Evolutionary conservation across 257 asterid species (phyloP).

Genomic region (Solanum boliviense): DNA sequence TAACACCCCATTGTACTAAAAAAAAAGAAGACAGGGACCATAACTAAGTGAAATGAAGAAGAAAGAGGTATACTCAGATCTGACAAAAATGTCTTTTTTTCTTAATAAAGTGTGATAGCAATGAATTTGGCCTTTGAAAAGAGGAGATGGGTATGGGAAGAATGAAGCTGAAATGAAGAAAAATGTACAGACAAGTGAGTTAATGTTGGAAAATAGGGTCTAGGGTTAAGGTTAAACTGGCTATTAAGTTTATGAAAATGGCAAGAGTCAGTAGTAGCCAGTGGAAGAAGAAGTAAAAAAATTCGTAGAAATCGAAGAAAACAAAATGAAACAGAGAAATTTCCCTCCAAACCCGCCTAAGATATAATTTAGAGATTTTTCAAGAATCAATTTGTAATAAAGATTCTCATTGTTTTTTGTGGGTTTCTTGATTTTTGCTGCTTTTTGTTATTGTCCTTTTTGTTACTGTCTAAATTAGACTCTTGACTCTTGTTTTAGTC

Average conservation of each 20-base stretch:
- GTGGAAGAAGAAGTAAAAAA: background rate
- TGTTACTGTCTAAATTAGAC: background rate
- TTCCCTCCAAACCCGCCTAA: conserved; percentile 9
- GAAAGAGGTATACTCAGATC: background rate
- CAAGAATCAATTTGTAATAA: background rate
- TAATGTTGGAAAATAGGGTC: background rate
- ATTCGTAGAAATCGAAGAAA: background rate
- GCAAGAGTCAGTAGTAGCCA: background rate
- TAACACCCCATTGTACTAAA: conserved; percentile 5
- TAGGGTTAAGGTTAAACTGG: background rate
- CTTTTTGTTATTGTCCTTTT: background rate
- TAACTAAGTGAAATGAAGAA: background rate
- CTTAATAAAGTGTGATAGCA: background rate
- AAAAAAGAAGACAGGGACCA: background rate
- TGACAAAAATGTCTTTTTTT: background rate
- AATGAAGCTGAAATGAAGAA: background rate
- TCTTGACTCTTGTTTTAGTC: background rate
- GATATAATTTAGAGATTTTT: background rate
- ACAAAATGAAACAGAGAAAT: background rate
- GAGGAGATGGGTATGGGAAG: background rate
- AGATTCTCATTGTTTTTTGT: background rate
- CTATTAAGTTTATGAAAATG: background rate
- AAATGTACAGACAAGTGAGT: background rate
- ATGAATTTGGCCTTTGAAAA: background rate
- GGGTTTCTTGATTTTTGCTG: background rate